Evolutionary conservation across 2,329 filamentous ascomycete species (phyloP).

Genomic region (Coniochaeta hoffmannii): DNA sequence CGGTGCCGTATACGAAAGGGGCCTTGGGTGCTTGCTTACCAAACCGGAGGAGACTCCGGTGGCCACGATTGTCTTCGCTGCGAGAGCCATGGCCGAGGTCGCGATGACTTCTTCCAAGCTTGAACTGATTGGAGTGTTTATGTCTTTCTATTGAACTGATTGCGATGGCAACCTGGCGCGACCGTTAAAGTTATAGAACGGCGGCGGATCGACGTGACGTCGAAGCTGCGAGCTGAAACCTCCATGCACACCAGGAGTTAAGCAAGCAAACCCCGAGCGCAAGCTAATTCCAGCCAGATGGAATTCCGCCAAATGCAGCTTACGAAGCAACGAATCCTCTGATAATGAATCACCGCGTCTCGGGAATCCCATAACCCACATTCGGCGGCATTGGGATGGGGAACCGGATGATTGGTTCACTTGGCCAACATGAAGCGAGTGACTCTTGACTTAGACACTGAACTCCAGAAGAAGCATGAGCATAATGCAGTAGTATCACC

Average conservation of each 20-base stretch:
- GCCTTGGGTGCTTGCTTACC: constrained; percentile 22
- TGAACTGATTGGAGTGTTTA: no score
- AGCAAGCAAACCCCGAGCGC: background rate
- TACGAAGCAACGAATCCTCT: background rate
- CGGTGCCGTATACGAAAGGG: background rate
- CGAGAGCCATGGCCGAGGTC: constrained; percentile 9
- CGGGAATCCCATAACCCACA: no score
- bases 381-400: no score
- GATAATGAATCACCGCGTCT: background rate
- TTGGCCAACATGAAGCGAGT: no score
- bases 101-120: no score
- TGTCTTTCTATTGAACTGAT: background rate
- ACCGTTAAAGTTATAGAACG: background rate
- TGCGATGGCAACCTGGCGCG: background rate
- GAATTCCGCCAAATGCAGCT: background rate
- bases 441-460: no score
- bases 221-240: no score
- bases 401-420: no score
- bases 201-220: background rate
- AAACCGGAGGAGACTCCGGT: constrained; percentile 43
- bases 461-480: background rate
- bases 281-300: background rate
- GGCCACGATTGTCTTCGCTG: constrained; percentile 39
- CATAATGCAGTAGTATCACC: background rate
- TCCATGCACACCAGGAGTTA: background rate